phyloP scores from a whole-genome alignment of 495 filamentous ascomycete genomes.

The Rhypophila decipiens region DNA sequence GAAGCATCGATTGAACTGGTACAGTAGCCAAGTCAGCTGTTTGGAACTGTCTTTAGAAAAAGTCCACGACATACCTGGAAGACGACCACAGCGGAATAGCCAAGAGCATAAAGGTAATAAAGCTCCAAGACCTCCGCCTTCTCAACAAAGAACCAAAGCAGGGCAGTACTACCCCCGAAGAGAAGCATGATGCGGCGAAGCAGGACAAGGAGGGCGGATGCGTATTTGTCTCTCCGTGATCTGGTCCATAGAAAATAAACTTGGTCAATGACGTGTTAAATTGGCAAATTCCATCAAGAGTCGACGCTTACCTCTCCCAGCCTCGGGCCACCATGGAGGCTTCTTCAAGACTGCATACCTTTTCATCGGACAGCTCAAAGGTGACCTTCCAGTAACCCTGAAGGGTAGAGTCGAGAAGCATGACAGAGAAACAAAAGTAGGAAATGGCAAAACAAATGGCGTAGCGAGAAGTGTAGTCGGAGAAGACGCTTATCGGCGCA shows the following conservation, averaged over 20 bases:
- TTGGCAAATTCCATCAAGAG: no score
- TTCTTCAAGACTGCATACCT: conserved; percentile 7
- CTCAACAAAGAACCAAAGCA: conserved; percentile 17
- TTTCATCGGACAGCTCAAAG: conserved; percentile 16
- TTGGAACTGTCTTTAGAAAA: neutral
- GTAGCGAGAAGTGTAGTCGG: conserved; percentile 18
- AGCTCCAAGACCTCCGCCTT: conserved; percentile 7
- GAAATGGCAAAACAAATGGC: conserved; percentile 23
- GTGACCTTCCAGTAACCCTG: conserved; percentile 16
- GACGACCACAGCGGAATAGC: conserved; percentile 20
- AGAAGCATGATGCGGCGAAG: conserved; percentile 8
- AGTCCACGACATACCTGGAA: conserved; percentile 13
- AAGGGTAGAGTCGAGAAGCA: conserved; percentile 17
- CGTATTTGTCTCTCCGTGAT: conserved; percentile 6
- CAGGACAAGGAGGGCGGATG: conserved; percentile 7
- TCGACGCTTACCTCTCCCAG: conserved; percentile 15
- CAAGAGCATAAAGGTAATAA: conserved; percentile 18
- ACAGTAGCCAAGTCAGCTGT: neutral
- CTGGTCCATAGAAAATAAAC: no score
- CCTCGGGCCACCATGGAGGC: conserved; percentile 1
- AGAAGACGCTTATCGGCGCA: conserved; percentile 10
- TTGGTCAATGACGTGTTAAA: no score
- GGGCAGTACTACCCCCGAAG: conserved; percentile 13
- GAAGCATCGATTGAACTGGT: conserved; percentile 26
- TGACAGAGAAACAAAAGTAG: conserved; percentile 22